phyloP scores from a whole-genome alignment of 805 yeast species.

The Myxozyma monticola region DNA sequence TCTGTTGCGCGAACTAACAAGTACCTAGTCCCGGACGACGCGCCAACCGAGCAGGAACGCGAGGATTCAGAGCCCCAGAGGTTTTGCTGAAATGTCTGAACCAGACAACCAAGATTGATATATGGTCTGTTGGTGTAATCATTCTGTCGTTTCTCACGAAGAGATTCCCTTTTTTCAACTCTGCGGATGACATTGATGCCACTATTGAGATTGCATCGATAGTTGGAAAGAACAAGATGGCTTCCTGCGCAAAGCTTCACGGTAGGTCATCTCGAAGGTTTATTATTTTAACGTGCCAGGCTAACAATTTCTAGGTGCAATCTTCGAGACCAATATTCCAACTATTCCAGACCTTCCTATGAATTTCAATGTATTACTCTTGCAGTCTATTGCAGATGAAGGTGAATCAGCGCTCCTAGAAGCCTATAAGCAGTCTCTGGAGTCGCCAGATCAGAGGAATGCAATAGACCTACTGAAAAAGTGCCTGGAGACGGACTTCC shows the following conservation, averaged over 20 bases:
- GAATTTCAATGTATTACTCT: no score
- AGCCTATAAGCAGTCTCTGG: no score
- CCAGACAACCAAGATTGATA: conserved; percentile 78
- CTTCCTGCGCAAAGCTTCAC: conserved; percentile 76
- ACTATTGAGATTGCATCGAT: conserved; percentile 77
- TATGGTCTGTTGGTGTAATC: conserved; percentile 93
- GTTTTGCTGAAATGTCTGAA: conserved; percentile 82
- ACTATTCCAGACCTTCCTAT: conserved; percentile 50
- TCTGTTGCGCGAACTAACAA: not conserved
- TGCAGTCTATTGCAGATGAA: no score
- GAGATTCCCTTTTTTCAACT: conserved; percentile 90
- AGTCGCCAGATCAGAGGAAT: conserved; percentile 27
- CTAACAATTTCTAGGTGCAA: conserved; percentile 45
- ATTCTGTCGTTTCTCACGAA: conserved; percentile 73
- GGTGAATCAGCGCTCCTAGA: no score
- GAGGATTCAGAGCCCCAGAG: conserved; percentile 95
- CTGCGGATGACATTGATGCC: conserved; percentile 92
- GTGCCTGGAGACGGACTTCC: conserved; percentile 73
- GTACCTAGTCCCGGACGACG: conserved; percentile 63
- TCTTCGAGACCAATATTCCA: conserved; percentile 66
- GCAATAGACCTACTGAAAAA: conserved; percentile 44
- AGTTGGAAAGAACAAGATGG: conserved; percentile 73
- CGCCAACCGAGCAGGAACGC: conserved; percentile 95
- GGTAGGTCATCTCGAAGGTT: conserved; percentile 45
- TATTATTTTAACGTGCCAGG: not conserved